These are phyloP conservation scores for Diutina ranongensis DNA, from an alignment of 1,139 yeast genomes.

Conservation along the genomic window DNA sequence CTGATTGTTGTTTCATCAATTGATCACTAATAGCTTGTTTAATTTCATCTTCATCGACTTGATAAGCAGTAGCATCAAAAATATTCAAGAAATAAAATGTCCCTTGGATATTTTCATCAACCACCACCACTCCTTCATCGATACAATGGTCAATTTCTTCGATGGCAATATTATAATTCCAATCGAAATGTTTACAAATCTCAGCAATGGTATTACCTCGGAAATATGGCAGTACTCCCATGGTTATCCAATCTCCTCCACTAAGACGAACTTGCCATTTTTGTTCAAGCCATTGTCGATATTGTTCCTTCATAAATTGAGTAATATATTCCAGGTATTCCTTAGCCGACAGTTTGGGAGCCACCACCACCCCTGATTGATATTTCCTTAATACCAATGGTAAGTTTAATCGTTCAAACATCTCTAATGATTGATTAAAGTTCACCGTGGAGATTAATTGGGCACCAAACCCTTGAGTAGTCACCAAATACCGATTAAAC, in stretches of 20 bases:
- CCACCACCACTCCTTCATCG: conserved; percentile 42
- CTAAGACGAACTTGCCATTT: background rate
- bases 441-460: conserved; percentile 23
- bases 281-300: background rate
- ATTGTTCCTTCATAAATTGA: background rate
- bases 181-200: conserved; percentile 28
- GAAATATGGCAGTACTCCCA: conserved; percentile 11
- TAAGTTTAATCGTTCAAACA: conserved; percentile 20
- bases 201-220: conserved; percentile 28
- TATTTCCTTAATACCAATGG: conserved; percentile 24
- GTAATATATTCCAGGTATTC: background rate
- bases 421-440: conserved; percentile 20
- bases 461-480: conserved; percentile 32
- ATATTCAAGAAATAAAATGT: conserved; percentile 31
- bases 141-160: conserved; percentile 60
- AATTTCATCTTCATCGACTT: background rate
- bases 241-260: background rate
- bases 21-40: background rate
- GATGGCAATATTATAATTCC: conserved; percentile 60
- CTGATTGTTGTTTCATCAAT: background rate
- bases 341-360: conserved; percentile 4
- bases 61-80: conserved; percentile 11
- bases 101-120: conserved; percentile 60
- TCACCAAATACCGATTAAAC: conserved; percentile 27
- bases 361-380: conserved; percentile 22